Evolutionary conservation across 2,329 filamentous ascomycete genomes (phyloP).

Genomic region (Aureobasidium mangrovei): DNA sequence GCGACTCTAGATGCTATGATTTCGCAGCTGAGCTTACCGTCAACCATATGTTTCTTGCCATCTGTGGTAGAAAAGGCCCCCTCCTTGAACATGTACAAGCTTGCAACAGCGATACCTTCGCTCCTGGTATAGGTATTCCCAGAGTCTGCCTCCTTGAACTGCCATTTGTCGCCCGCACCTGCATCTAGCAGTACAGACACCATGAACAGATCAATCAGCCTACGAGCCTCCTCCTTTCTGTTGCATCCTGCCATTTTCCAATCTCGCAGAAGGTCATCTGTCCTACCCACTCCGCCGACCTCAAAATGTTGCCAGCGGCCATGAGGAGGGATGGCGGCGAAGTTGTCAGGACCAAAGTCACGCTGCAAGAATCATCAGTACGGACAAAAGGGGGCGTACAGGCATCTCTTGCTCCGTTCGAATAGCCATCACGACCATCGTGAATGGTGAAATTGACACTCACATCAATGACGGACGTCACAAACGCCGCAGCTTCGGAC

Average conservation of each 20-base stretch:
- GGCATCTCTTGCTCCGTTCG: too few species aligned
- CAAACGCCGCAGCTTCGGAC: conserved; percentile 70
- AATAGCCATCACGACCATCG: too few species aligned
- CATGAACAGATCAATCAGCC: conserved; percentile 64
- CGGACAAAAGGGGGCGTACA: not conserved
- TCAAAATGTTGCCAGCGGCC: conserved; percentile 71
- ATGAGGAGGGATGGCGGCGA: conserved; percentile 66
- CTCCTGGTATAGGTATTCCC: conserved; percentile 69
- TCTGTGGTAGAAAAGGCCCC: conserved; percentile 59
- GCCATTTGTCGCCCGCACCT: conserved; percentile 77
- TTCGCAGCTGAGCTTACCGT: not conserved
- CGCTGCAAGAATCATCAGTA: not conserved
- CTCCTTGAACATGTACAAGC: conserved; percentile 77
- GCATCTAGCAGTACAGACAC: conserved; percentile 71
- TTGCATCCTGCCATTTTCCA: conserved; percentile 55
- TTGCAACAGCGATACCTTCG: conserved; percentile 68
- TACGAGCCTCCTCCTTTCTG: conserved; percentile 58
- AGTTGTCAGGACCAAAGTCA: conserved; percentile 31
- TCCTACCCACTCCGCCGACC: conserved; percentile 61
- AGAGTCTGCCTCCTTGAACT: conserved; percentile 77
- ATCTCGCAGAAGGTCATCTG: conserved; percentile 55
- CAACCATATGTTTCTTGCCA: not conserved
- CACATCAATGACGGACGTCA: conserved; percentile 89
- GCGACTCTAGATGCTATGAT: conserved; percentile 47
- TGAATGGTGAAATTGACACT: conserved; percentile 19